Conservation (phyloP, 495 filamentous ascomycete genomes). For the Aspergillus mulundensis region DNA sequence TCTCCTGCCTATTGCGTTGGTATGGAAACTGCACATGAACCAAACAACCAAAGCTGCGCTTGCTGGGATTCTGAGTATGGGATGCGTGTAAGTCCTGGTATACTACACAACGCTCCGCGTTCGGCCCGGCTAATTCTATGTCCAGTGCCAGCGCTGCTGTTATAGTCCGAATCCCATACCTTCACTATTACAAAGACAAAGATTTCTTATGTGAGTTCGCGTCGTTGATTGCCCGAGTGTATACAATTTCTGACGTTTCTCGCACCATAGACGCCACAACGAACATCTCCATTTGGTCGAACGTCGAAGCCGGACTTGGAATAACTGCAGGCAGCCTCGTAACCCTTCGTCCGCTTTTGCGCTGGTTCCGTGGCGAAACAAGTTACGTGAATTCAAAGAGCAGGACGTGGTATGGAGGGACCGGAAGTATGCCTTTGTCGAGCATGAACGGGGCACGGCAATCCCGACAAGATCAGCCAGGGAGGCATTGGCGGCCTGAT, state of each 20-base stretch:
- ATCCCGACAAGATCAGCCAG: slow-evolving; percentile 17
- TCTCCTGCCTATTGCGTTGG: slow-evolving; percentile 32
- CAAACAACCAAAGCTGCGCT: slow-evolving; percentile 32
- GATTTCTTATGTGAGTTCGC: slow-evolving; percentile 33
- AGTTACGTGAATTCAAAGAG: slow-evolving; percentile 26
- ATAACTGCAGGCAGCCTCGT: slow-evolving; percentile 46
- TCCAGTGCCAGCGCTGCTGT: slow-evolving; percentile 35
- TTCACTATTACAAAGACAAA: slow-evolving; percentile 24
- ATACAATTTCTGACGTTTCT: slow-evolving; percentile 13
- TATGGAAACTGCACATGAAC: slow-evolving; percentile 40
- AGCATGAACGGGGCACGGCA: slow-evolving; percentile 27
- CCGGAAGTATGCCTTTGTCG: slow-evolving; percentile 31
- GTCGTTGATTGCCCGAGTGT: background rate
- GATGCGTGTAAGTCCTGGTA: slow-evolving; percentile 32
- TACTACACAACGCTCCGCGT: slow-evolving; percentile 1
- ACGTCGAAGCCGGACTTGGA: slow-evolving; percentile 43
- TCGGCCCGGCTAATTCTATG: background rate
- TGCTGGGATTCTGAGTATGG: slow-evolving; percentile 37
- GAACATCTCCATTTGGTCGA: slow-evolving; percentile 45
- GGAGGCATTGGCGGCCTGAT: slow-evolving; percentile 33
- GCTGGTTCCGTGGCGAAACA: slow-evolving; percentile 36
- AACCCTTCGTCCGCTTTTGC: slow-evolving; percentile 46
- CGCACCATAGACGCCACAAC: slow-evolving; percentile 34
- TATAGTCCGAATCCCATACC: slow-evolving; percentile 36
- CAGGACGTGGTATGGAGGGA: slow-evolving; percentile 12